Conservation (phyloP, 1,284 basidiomycete species). For the Termitomyces sp. region DNA sequence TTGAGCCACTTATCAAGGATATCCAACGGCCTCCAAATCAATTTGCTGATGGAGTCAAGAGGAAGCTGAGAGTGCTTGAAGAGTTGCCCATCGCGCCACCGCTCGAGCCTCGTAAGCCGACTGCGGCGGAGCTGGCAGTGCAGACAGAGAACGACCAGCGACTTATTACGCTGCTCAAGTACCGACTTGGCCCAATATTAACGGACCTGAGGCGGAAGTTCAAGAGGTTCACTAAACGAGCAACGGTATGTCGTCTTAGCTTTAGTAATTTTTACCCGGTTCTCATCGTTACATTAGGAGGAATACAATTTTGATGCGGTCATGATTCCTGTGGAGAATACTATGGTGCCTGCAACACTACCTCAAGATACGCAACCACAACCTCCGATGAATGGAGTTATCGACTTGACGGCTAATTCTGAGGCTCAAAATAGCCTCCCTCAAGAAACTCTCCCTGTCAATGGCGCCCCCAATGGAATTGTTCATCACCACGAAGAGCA, state of each 20-base stretch:
- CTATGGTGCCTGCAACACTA: constrained; percentile 28
- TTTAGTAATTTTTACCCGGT: neutral
- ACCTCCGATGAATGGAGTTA: constrained; percentile 36
- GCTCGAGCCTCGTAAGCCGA: constrained; percentile 78
- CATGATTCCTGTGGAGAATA: constrained; percentile 16
- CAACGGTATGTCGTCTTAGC: constrained; percentile 52
- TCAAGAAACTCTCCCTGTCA: constrained; percentile 5
- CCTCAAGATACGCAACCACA: constrained; percentile 39
- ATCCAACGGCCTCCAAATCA: constrained; percentile 75
- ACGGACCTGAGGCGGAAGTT: constrained; percentile 91
- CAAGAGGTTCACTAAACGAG: constrained; percentile 83
- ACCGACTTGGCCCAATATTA: constrained; percentile 81
- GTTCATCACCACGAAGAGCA: constrained; percentile 21
- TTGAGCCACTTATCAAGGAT: constrained; percentile 67
- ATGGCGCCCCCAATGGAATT: constrained; percentile 21
- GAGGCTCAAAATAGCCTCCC: constrained; percentile 25
- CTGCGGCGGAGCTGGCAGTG: constrained; percentile 76
- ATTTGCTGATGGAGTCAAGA: constrained; percentile 87
- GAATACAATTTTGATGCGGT: constrained; percentile 62
- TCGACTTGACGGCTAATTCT: constrained; percentile 39
- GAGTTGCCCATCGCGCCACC: constrained; percentile 87
- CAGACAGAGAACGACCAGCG: constrained; percentile 82
- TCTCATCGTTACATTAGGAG: constrained; percentile 40
- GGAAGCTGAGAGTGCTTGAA: constrained; percentile 83
- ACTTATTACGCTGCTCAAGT: constrained; percentile 81